Evolutionary conservation across 179 eudicot genomes (phyloP), one percentile per base, ranked within the genome.

Genomic region (Silene coronaria): DNA sequence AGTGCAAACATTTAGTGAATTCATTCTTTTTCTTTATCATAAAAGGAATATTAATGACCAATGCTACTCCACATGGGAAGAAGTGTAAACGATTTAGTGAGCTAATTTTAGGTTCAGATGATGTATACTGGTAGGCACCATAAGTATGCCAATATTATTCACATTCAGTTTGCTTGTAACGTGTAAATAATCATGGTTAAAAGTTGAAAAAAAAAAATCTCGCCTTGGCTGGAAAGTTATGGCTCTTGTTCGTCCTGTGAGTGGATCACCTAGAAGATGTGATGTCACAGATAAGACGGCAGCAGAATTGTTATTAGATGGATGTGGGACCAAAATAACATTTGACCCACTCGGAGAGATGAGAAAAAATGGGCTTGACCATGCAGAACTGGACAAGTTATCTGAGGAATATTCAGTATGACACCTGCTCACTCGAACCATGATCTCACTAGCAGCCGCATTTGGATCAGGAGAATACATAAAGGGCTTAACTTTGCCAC

Each of bases 191-290:
- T 53, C 45, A 71, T 71, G 9, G 63, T 19, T 58, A 13, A 55
- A 36, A 68, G 19, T 58, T 17, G 34, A 38, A 36, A 16, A 70
- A 36, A 16, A 70, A 27, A 14, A 8, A 53, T 70, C 53, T 70
- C 87, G 90, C 99, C 97, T 86, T 45, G 97, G 99, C 77, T 96
- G 98, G 81, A 96, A 93, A 28, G 91, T 87, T 67, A 96, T 87
- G 77, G 92, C 89, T 83, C 95, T 96, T 72, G 98, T 93, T 80
- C 87, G 87, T 17, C 93, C 97, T 71, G 91, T 85, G 65, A 91
- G 87, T 42, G 94, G 96, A 59, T 89, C 91, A 80, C 87, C 88
- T 77, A 90, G 86, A 45, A 90, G 85, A 83, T 87, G 86, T 65
- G 97, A 88, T 27, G 91, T 82, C 83, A 93, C 98, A 85, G 99